phyloP scores from a whole-genome alignment of 495 filamentous ascomycete genomes.

The Hypoxylon fuscum region DNA sequence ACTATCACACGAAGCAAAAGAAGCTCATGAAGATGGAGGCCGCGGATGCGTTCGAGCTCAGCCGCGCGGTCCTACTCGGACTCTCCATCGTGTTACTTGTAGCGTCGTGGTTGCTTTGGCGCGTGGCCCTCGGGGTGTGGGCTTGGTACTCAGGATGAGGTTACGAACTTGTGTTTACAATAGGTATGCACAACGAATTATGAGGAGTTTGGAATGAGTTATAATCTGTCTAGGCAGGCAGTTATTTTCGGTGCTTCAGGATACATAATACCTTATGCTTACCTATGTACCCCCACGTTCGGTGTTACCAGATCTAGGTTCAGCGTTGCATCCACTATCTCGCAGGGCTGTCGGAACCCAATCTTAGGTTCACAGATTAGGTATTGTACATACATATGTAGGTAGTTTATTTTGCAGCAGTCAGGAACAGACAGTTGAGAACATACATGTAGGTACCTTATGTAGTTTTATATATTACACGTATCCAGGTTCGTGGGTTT shows the following conservation, averaged over 20 bases:
- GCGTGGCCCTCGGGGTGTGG: conserved; percentile 14
- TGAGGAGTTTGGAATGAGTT: not conserved
- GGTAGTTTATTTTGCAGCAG: conserved; percentile 15
- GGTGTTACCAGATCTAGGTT: conserved; percentile 2
- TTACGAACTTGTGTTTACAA: too few relatives aligned
- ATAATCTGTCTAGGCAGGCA: too few relatives aligned
- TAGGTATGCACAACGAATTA: not conserved
- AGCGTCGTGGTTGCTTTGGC: conserved; percentile 44
- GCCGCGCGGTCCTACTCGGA: conserved; percentile 49
- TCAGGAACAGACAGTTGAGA: conserved; percentile 11
- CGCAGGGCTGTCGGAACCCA: not conserved
- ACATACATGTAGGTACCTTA: too few relatives aligned
- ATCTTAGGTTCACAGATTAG: conserved; percentile 9
- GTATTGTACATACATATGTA: conserved; percentile 2
- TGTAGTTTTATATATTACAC: not conserved
- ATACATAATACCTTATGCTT: too few relatives aligned
- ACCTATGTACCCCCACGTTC: conserved; percentile 21
- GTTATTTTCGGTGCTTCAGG: too few relatives aligned
- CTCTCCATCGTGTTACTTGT: conserved; percentile 43
- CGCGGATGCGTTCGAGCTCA: conserved; percentile 60
- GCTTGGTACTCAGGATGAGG: conserved; percentile 15
- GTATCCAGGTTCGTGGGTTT: conserved; percentile 5
- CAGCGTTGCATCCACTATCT: conserved; percentile 26
- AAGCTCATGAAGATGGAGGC: conserved; percentile 61
- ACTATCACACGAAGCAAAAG: conserved; percentile 61